Conservation (phyloP, 108 stramenopile species). For the Cyclotella cryptica region DNA sequence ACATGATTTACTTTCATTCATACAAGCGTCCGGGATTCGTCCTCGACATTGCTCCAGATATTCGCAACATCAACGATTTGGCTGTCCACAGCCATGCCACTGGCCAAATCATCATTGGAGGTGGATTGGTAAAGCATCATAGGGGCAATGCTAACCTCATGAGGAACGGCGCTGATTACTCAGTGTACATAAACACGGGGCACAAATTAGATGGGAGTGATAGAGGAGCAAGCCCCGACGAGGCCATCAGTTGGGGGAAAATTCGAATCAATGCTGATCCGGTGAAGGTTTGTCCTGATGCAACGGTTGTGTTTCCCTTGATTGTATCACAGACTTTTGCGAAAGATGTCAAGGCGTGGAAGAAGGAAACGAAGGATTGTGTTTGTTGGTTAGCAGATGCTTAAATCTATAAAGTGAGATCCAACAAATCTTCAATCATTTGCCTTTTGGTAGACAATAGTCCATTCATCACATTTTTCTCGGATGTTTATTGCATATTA, state of each 20-base stretch:
- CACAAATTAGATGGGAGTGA: conserved; percentile 99
- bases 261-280: conserved; percentile 93
- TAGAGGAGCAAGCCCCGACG: conserved; percentile 96
- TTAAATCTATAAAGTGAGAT: neutral
- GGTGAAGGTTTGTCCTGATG: conserved; percentile 97
- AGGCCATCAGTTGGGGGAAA: conserved; percentile 99
- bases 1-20: conserved; percentile 99
- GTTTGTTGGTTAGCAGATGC: conserved; percentile 77
- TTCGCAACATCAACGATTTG: conserved; percentile 95
- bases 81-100: conserved; percentile 92
- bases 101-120: conserved; percentile 98
- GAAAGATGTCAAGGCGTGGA: conserved; percentile 89
- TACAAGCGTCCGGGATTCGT: conserved; percentile 98
- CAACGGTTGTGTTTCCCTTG: conserved; percentile 95
- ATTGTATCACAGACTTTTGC: conserved; percentile 98
- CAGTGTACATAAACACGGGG: conserved; percentile 98
- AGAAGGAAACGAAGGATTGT: conserved; percentile 66
- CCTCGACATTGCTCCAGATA: conserved; percentile 95
- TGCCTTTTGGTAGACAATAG: neutral
- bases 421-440: neutral
- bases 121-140: conserved; percentile 99
- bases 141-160: conserved; percentile 99
- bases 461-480: no score
- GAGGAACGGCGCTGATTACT: conserved; percentile 98
- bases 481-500: no score